Evolutionary conservation across 2,329 filamentous ascomycete genomes (phyloP).

Genomic region (Colletotrichum sidae): DNA sequence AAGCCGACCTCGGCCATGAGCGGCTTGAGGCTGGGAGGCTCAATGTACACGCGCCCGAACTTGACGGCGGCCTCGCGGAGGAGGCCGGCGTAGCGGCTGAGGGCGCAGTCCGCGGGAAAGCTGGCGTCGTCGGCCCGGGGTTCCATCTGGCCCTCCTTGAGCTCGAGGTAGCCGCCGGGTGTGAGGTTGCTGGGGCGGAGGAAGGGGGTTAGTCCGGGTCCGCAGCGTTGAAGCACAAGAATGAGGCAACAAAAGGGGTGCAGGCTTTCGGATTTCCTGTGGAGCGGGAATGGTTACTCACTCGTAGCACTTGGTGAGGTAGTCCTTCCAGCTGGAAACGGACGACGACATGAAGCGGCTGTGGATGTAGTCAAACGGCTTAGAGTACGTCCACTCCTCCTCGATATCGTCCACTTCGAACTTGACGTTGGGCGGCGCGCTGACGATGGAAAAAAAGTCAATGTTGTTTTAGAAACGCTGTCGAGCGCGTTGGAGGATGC

Average conservation of each 20-base stretch:
- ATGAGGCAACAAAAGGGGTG: background rate
- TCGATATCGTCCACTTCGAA: slow-evolving; percentile 55
- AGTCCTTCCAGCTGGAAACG: slow-evolving; percentile 47
- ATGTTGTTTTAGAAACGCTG: slow-evolving; percentile 5
- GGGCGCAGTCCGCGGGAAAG: background rate
- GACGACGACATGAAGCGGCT: slow-evolving; percentile 6
- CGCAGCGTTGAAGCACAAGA: background rate
- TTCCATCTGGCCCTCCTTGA: slow-evolving; percentile 2
- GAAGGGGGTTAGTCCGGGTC: background rate
- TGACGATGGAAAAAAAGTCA: slow-evolving; percentile 38
- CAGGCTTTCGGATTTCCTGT: background rate
- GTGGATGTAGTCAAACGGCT: slow-evolving; percentile 49
- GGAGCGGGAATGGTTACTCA: background rate
- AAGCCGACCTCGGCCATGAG: slow-evolving; percentile 65
- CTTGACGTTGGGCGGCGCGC: slow-evolving; percentile 55
- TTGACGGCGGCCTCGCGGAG: background rate
- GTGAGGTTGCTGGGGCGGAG: background rate
- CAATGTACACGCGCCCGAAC: background rate
- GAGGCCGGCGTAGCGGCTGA: background rate
- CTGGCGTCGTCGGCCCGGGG: background rate
- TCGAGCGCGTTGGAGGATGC: slow-evolving; percentile 14
- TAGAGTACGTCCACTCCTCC: slow-evolving; percentile 46
- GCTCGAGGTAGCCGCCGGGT: slow-evolving; percentile 3
- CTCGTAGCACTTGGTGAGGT: slow-evolving; percentile 50
- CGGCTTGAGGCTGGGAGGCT: slow-evolving; percentile 38